A percentile compares a stretch with the other conserved stretches of the same genome.
phyloP scores from a whole-genome alignment of 495 filamentous ascomycete genomes.

The Saxophila tyrrhenica region DNA sequence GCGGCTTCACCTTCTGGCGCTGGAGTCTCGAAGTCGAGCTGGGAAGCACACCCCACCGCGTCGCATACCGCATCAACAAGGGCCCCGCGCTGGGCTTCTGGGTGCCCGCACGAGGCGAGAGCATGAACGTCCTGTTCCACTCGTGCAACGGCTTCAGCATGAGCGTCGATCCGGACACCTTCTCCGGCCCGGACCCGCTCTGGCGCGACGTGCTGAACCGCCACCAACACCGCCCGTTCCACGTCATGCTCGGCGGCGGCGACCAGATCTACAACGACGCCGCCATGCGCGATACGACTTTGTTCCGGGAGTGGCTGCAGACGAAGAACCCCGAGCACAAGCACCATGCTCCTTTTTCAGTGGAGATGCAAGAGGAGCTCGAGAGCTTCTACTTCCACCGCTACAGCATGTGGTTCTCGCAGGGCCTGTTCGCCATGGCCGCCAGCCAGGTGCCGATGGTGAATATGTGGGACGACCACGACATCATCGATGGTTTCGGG shows the following conservation, averaged over 20 bases:
- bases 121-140: conserved; percentile 98
- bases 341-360: conserved; percentile 57
- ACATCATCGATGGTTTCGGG: conserved; percentile 94
- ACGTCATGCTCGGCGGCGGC: conserved; percentile 96
- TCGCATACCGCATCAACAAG: conserved; percentile 91
- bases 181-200: conserved; percentile 88
- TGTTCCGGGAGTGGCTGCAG: conserved; percentile 72
- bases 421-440: conserved; percentile 84
- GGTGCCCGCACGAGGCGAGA: conserved; percentile 74
- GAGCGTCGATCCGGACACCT: conserved; percentile 60
- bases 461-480: conserved; percentile 96
- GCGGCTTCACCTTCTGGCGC: conserved; percentile 89
- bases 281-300: conserved; percentile 56
- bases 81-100: conserved; percentile 86
- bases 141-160: conserved; percentile 92
- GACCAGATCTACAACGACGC: conserved; percentile 95
- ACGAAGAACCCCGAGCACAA: conserved; percentile 73
- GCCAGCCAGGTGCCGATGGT: conserved; percentile 95
- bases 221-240: conserved; percentile 86
- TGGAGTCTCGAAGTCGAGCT: conserved; percentile 93
- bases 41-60: conserved; percentile 57
- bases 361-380: conserved; percentile 71
- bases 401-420: conserved; percentile 88
- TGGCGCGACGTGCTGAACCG: conserved; percentile 93
- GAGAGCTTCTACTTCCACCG: conserved; percentile 77